phyloP scores from a whole-genome alignment of 371 early-diverging fungal genomes.

The Apophysomyces ossiformis region DNA sequence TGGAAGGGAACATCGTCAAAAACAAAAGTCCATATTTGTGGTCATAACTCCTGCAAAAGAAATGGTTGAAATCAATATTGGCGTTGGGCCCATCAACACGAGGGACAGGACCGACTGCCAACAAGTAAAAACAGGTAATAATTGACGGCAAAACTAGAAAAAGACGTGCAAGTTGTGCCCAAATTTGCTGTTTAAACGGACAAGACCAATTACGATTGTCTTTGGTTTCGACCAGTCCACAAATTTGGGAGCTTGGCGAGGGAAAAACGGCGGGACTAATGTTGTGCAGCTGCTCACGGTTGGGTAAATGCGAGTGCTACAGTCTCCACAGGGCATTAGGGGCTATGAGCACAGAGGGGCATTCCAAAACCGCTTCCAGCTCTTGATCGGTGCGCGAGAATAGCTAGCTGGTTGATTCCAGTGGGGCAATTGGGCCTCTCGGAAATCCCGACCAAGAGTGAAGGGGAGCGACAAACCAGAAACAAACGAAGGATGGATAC shows the following conservation, averaged over 20 bases:
- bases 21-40: background rate
- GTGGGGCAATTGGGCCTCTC: constrained; percentile 1
- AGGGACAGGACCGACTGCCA: background rate
- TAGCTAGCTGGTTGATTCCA: background rate
- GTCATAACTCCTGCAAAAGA: background rate
- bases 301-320: background rate
- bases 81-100: background rate
- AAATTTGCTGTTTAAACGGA: background rate
- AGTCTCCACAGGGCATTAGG: background rate
- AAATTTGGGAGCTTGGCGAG: background rate
- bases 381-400: background rate
- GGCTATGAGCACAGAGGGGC: background rate
- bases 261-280: background rate
- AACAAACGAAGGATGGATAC: background rate
- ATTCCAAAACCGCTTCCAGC: background rate
- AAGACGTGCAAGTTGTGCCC: background rate
- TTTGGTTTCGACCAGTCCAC: background rate
- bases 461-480: background rate
- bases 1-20: too few species aligned
- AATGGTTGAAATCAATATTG: background rate
- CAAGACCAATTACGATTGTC: background rate
- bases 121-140: background rate
- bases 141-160: background rate
- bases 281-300: background rate
- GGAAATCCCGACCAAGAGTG: background rate